Conservation (phyloP, 1,284 basidiomycete species). For the Meripilus lineatus region DNA sequence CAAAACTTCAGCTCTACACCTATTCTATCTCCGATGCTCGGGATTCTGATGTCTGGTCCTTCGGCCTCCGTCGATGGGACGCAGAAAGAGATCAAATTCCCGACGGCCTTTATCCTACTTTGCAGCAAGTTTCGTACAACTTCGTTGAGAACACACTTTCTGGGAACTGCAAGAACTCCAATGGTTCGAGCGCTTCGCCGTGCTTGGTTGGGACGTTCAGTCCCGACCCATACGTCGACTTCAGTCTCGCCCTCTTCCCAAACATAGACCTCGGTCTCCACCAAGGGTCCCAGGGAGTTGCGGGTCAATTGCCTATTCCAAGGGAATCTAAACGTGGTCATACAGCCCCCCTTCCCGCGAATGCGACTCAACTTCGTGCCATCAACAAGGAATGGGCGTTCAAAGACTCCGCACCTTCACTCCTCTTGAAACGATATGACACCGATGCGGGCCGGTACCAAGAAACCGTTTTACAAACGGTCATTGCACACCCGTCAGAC, state of each 20-base stretch:
- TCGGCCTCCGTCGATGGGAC: slow-evolving; percentile 11
- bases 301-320: slow-evolving; percentile 14
- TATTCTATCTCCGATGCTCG: slow-evolving; percentile 11
- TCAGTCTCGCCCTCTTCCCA: slow-evolving; percentile 15
- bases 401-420: slow-evolving; percentile 8
- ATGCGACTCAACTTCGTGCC: slow-evolving; percentile 6
- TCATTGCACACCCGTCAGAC: slow-evolving; percentile 10
- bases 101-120: slow-evolving; percentile 13
- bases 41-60: slow-evolving; percentile 12
- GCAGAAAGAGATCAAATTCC: slow-evolving; percentile 10
- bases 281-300: too few relatives aligned
- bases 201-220: slow-evolving; percentile 14
- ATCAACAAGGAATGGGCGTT: slow-evolving; percentile 11
- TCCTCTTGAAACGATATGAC: slow-evolving; percentile 8
- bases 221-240: slow-evolving; percentile 6
- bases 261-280: too few relatives aligned
- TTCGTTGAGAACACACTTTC: slow-evolving; percentile 9
- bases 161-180: slow-evolving; percentile 14
- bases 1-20: slow-evolving; percentile 7
- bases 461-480: slow-evolving; percentile 10
- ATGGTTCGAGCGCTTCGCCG: slow-evolving; percentile 7
- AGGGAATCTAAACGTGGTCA: slow-evolving; percentile 2
- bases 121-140: slow-evolving; percentile 13
- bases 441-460: background rate
- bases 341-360: background rate